Evolutionary conservation across 1,284 basidiomycete genomes (phyloP), one percentile per base, ranked within the genome.

Genomic region (Rhodotorula sp.): DNA sequence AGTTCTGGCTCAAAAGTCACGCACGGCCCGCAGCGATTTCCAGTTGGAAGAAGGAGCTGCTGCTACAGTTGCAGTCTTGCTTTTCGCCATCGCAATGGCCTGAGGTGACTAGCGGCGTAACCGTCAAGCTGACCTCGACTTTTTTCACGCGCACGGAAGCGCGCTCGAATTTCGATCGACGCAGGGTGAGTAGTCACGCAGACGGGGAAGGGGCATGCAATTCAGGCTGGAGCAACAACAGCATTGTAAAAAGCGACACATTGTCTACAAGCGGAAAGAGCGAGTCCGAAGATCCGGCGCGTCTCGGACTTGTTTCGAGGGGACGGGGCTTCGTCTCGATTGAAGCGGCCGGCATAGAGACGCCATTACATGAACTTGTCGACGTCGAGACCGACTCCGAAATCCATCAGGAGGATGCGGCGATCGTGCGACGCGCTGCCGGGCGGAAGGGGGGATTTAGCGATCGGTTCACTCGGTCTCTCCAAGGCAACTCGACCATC

Each of bases 381-480:
- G 57, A 67, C 65, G 57, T 74, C 75, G 48, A 76, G 68, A 5
- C 75, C 86, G 87, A 80, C 86, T 48, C 62, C 72, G 45, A 68
- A 67, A 49, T 70, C 70, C 65, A 70, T 68, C 16, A 67, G 47
- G n/a, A 74, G 64, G 50, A 72, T 75, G 60, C 74, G 75, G 3
- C 77, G 72, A 64, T 81, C 81, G 66, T 83, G 82, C 48, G 81
- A 79, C 3, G 79, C 82, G 47, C 90, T 92, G 64, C 26, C 26
- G 19, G 15, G 5, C 47, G 21, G 14, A 54, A 1, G 28, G 5
- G 26, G 31, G 50, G 31, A 62, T 16, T 15, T 19, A 34, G 21
- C 4, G 21, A 10, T 28, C 28, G 28, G 28, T 28, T 28, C 28
- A 28, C 28, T 28, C 28, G 28, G 28, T 28, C 28, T 2, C 28